Base-by-base conservation (phyloP, 208 protist genomes). In the Sergeia podlipaevii region DNA sequence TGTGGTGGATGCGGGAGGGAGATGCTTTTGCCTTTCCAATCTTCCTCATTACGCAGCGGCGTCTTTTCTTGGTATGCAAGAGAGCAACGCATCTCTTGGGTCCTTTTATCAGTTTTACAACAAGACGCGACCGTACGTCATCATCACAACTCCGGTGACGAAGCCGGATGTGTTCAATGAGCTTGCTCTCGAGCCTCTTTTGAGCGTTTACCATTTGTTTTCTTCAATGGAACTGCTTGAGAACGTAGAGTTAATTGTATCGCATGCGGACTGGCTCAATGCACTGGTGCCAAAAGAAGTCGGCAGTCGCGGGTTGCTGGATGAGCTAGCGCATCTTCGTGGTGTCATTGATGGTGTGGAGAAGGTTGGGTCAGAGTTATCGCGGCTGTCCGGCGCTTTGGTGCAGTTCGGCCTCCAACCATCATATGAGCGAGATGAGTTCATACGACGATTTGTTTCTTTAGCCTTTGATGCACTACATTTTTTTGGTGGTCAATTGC, bases 21-120 rank as follows among this genome's bases (percentile, higher is more conserved):
- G 62, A 42, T 71, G 71, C 37, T 88, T 70, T 51, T 57, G 66
- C 38, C 60, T 68, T 39, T 63, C 78, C 13, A 42, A 37, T 13
- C 51, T 69, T 2, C 77, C 85, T 3, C 74, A 93, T 32, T 72
- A 85, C 30, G 53, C 75, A 27, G 59, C 44, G 11, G 75, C 80
- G 0, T 70, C 75, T 2, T 88, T 86, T 51, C 50, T 89, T 11
- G 69, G 64, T 4, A 64, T 82, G 54, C 66, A 79, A 41, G 57
- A 80, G 33, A 8, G 34, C 21, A 80, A 69, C 47, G 38, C 50
- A 1, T 32, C 62, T 24, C 74, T 78, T 21, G 78, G 70, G 23
- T 64, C 72, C 8, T 87, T 89, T 55, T 86, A 81, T 47, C 63
- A 77, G 34, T 81, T 89, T 28, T 87, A 89, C 57, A 64, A 85